Evolutionary conservation across 768 basidiomycete species (phyloP), one percentile per base, ranked within the genome.

Genomic region (Pleurotus tuber-regium): DNA sequence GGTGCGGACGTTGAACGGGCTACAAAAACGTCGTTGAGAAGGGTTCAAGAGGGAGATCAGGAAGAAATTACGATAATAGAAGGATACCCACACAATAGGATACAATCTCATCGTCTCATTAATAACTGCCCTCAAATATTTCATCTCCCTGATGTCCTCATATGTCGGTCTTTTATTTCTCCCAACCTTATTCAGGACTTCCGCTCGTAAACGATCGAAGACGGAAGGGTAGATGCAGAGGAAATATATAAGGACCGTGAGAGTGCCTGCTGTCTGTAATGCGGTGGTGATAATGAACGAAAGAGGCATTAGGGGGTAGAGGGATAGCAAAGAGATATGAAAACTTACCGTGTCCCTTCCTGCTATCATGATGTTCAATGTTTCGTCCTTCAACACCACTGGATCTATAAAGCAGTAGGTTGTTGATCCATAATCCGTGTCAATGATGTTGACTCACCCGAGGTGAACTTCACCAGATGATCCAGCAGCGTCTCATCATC

Each of bases 21-120:
- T 75, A 38, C 2, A 49, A 41, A 28, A 10, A 16, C 10, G 26
- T 29, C 12, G 3, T 3, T 4, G 8, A 5, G 38, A 14, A 4
- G 30, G 8, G 42, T 12, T n/a, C 43, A 14, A 8, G 10, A 25
- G 18, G 25, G 48, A 25, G 33, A 44, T 14, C 21, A 12, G 18
- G 39, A 38, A 29, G 16, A 48, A 43, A 16, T 9, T 0, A 31
- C 2, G 5, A 21, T 4, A 18, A 7, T 11, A n/a, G 16, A 25
- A 39, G 3, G 28, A 12, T 10, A 63, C 73, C 23, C 60, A 76
- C 71, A 79, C 81, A 12, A 76, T 63, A 4, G 78, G 77, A 58
- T 79, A 81, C n/a, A 83, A 61, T 14, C 82, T 67, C 19, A 83
- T 59, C 0, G 75, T 79, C 60, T 83, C 80, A 60, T 84, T 83